Base-by-base conservation (phyloP, 108 stramenopile species). In the Conticribra guillardii region DNA sequence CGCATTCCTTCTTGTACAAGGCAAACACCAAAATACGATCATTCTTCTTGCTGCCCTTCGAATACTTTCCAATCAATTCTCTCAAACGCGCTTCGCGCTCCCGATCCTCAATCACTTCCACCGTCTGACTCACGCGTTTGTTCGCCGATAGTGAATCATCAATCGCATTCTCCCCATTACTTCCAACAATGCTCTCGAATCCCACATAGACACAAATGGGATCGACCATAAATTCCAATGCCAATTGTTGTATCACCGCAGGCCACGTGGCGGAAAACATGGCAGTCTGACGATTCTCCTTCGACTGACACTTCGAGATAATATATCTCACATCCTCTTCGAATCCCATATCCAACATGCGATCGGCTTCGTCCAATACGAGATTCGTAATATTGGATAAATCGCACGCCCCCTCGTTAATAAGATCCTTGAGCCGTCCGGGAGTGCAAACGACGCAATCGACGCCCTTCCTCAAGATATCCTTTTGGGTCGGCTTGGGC, bases 221-320 rank as follows among this genome's bases (percentile, higher is more conserved):
- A 62, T 97, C 68, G 15, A 67, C 54, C 90, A 90, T 89, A 59
- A 91, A 98, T 51, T 96, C 90, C 58, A 84, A 68, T 18, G 99
- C 99, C 60, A 99, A 82, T 28, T 92, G 76, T 50, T 95, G 96
- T 63, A 99, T 95, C 22, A 74, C 92, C 32, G 92, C 87, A 8
- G 99, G 99, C 99, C 99, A 99, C 15, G 99, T 99, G 17, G 99
- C 99, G 7, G 90, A 92, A 80, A 98, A 99, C 97, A 99, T 98
- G 60, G 91, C 93, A 37, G 96, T 97, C 74, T 97, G 97, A 15
- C 98, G 84, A 32, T 69, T 58, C 55, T 89, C 83, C 28, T 85
- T 81, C 15, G 74, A 51, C 47, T 72, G 56, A 67, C 89, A 90
- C 18, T 87, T 24, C 14, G 81, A 82, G 51, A 94, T 91, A 59